phyloP scores from a whole-genome alignment of 23 red algal species.

The Gracilaria vermiculophylla region DNA sequence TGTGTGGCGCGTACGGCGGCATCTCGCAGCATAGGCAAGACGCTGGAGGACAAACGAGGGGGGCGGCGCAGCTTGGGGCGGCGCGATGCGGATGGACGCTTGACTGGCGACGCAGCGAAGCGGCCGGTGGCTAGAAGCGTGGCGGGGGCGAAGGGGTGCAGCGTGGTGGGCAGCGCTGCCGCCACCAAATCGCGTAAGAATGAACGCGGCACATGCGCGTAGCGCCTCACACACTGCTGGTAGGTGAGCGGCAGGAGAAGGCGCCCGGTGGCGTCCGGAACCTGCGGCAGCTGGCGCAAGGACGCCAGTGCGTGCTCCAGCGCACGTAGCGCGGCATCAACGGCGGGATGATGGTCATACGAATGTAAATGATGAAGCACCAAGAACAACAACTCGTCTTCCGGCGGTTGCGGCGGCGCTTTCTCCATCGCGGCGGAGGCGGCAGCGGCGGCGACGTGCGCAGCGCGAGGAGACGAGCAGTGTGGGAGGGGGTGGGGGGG shows the following conservation, averaged over 20 bases:
- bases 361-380: slow-evolving; percentile 45
- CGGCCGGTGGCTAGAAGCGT: slow-evolving; percentile 20
- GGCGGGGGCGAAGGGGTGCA: background rate
- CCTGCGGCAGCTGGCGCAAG: background rate
- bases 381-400: slow-evolving; percentile 41
- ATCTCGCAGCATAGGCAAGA: background rate
- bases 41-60: background rate
- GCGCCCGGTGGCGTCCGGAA: slow-evolving; percentile 15
- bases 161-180: background rate
- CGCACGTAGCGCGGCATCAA: slow-evolving; percentile 11
- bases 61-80: background rate
- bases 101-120: background rate
- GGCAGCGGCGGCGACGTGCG: background rate
- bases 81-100: slow-evolving; percentile 1
- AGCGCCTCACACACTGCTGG: slow-evolving; percentile 9
- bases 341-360: slow-evolving; percentile 29
- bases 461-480: background rate
- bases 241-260: slow-evolving; percentile 23
- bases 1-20: background rate
- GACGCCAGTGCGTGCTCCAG: slow-evolving; percentile 29
- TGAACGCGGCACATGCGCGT: slow-evolving; percentile 26
- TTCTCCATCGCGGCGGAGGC: background rate
- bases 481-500: background rate
- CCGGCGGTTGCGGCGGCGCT: slow-evolving; percentile 16
- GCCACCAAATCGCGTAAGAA: slow-evolving; percentile 36